These are phyloP conservation scores for Leishmania braziliensis DNA, from an alignment of 208 protist species.

Conservation along the genomic window DNA sequence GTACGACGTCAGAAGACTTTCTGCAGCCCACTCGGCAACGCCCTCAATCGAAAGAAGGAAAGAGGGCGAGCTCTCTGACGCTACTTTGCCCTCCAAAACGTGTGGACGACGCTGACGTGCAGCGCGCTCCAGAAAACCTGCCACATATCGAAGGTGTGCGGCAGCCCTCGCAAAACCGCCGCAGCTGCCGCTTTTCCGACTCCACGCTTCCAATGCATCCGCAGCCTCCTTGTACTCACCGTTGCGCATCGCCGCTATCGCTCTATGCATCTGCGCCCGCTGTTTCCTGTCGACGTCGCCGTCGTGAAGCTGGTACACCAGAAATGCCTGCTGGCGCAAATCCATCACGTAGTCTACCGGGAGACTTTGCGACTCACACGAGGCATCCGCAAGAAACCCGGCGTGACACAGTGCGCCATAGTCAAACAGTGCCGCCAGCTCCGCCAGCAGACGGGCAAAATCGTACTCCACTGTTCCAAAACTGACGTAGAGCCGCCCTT, in stretches of 20 bases:
- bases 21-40: conserved; percentile 19
- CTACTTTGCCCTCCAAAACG: neutral
- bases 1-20: conserved; percentile 10
- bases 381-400: conserved; percentile 23
- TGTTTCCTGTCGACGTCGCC: conserved; percentile 7
- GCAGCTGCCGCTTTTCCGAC: neutral
- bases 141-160: conserved; percentile 7
- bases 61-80: neutral
- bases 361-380: conserved; percentile 12
- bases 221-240: conserved; percentile 18
- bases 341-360: conserved; percentile 37
- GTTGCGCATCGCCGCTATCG: conserved; percentile 14
- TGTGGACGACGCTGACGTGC: neutral
- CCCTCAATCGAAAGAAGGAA: neutral
- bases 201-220: neutral
- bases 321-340: conserved; percentile 10
- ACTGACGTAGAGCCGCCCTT: conserved; percentile 21
- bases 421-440: conserved; percentile 23
- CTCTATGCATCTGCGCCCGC: conserved; percentile 17
- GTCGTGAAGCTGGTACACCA: conserved; percentile 34
- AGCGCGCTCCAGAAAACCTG: conserved; percentile 2
- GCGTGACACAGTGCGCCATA: conserved; percentile 29
- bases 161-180: neutral
- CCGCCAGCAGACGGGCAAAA: conserved; percentile 18
- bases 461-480: conserved; percentile 26